phyloP scores from a whole-genome alignment of 2,329 filamentous ascomycete genomes.

The Dryadomyces quercus-mongolicae region DNA sequence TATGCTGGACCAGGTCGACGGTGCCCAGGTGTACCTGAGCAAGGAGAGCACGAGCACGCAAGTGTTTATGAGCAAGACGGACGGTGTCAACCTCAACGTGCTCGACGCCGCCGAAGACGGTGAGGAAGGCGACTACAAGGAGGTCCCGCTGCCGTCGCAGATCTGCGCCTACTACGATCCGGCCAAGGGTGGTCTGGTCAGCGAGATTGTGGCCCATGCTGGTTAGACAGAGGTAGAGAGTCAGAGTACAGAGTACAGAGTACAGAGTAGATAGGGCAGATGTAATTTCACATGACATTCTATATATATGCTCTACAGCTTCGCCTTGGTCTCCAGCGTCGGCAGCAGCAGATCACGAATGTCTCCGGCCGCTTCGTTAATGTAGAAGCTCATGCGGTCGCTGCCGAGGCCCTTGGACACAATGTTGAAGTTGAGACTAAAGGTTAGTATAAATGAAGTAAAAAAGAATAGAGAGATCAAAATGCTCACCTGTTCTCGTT shows the following conservation, averaged over 20 bases:
- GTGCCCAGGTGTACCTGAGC: constrained; percentile 76
- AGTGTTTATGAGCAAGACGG: constrained; percentile 81
- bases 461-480: neutral
- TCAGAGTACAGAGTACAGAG: neutral
- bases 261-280: neutral
- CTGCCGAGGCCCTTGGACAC: constrained; percentile 87
- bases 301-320: neutral
- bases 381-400: constrained; percentile 87
- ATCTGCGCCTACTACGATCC: constrained; percentile 65
- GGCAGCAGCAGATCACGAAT: constrained; percentile 77
- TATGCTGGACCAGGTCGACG: constrained; percentile 85
- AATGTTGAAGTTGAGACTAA: constrained; percentile 92
- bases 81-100: constrained; percentile 77
- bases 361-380: constrained; percentile 87
- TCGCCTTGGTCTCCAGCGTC: constrained; percentile 68
- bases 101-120: constrained; percentile 50
- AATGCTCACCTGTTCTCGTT: constrained; percentile 80
- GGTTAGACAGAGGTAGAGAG: constrained; percentile 44
- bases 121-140: constrained; percentile 69
- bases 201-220: constrained; percentile 90
- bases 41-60: constrained; percentile 68
- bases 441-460: constrained; percentile 3
- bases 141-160: constrained; percentile 81
- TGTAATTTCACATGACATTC: neutral
- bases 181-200: constrained; percentile 62